A percentile compares a stretch with the other conserved stretches of the same genome.
Evolutionary conservation across 805 yeast species (phyloP).

Genomic region (baker's yeast (Saccharomyces cerevisiae)): DNA sequence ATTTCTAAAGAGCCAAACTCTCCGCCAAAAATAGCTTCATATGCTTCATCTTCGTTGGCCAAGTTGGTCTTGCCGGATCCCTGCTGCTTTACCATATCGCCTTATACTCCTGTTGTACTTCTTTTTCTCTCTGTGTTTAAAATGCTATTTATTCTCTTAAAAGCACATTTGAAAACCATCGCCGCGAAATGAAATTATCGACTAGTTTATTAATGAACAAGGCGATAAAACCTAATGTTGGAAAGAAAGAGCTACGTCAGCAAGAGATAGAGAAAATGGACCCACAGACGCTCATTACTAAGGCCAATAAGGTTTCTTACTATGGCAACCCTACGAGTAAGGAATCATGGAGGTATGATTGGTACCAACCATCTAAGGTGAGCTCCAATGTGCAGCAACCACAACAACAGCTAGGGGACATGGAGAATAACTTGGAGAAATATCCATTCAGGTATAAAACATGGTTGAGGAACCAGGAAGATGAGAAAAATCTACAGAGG

Average conservation of each 20-base stretch:
- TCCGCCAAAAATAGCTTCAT: constrained; percentile 32
- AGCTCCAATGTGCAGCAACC: constrained; percentile 3
- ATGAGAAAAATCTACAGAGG: constrained; percentile 17
- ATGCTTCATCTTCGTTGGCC: constrained; percentile 34
- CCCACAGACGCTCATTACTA: constrained; percentile 15
- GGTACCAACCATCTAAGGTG: constrained; percentile 22
- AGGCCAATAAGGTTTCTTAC: constrained; percentile 13
- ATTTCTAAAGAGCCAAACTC: constrained; percentile 32
- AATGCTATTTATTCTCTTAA: neutral
- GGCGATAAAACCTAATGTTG: neutral
- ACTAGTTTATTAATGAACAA: neutral
- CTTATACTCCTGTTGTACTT: neutral
- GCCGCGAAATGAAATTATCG: neutral
- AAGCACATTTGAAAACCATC: neutral
- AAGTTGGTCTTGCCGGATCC: constrained; percentile 12
- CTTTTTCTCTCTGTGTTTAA: neutral
- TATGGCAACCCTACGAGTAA: constrained; percentile 11
- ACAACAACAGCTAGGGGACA: neutral
- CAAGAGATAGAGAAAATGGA: neutral
- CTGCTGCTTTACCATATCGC: neutral
- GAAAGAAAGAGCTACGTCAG: neutral
- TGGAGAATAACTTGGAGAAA: constrained; percentile 8
- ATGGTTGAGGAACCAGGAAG: constrained; percentile 14
- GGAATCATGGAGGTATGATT: constrained; percentile 29
- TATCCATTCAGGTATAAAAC: constrained; percentile 18